These are phyloP conservation scores for Didymella lethalis DNA, from an alignment of 2,329 filamentous ascomycete species.

Conservation along the genomic window DNA sequence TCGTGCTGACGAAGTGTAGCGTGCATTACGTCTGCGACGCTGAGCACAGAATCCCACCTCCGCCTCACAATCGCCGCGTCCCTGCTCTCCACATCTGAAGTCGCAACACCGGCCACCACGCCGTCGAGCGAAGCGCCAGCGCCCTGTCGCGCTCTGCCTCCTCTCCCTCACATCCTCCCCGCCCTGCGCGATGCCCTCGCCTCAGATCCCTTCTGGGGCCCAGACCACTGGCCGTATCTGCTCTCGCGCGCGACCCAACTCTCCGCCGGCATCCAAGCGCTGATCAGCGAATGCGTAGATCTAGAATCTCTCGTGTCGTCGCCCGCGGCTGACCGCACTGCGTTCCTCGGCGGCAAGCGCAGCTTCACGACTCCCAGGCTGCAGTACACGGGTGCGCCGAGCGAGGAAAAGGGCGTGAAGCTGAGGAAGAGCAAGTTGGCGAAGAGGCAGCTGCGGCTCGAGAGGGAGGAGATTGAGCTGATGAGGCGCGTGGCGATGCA, in stretches of 20 bases:
- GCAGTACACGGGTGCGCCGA: slow-evolving; percentile 18
- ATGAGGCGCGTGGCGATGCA: slow-evolving; percentile 54
- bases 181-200: slow-evolving; percentile 52
- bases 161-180: slow-evolving; percentile 52
- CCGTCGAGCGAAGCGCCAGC: slow-evolving; percentile 16
- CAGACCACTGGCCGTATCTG: slow-evolving; percentile 54
- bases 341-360: slow-evolving; percentile 23
- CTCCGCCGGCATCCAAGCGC: slow-evolving; percentile 54
- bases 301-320: slow-evolving; percentile 54
- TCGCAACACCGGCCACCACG: slow-evolving; percentile 29
- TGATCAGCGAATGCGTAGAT: slow-evolving; percentile 55
- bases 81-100: slow-evolving; percentile 50
- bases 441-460: slow-evolving; percentile 54
- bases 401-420: slow-evolving; percentile 39
- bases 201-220: slow-evolving; percentile 56
- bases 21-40: slow-evolving; percentile 54
- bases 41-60: slow-evolving; percentile 59
- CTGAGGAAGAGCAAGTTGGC: slow-evolving; percentile 54
- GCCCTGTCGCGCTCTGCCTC: slow-evolving; percentile 34
- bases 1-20: slow-evolving; percentile 37
- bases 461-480: slow-evolving; percentile 54
- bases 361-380: slow-evolving; percentile 31
- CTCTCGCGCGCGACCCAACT: slow-evolving; percentile 55
- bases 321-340: slow-evolving; percentile 28
- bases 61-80: slow-evolving; percentile 58